phyloP scores from a whole-genome alignment of 1,139 yeast genomes.

The Pichia sorboxylosa region DNA sequence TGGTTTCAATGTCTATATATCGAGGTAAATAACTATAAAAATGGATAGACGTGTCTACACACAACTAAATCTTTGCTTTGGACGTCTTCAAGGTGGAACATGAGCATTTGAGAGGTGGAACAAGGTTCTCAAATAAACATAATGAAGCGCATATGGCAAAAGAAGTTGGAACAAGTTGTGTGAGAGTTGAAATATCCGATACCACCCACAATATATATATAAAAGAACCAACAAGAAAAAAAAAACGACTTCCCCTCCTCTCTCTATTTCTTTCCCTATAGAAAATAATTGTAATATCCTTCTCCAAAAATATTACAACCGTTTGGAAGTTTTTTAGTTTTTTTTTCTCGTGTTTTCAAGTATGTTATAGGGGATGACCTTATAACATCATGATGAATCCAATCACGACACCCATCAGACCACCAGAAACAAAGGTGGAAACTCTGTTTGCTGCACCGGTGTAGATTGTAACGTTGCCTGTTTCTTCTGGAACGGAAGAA shows the following conservation, averaged over 20 bases:
- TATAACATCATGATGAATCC: constrained; percentile 8
- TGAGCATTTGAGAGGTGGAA: not conserved
- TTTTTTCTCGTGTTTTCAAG: too few relatives aligned
- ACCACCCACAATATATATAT: not conserved
- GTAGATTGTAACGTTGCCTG: constrained; percentile 2
- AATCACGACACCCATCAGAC: constrained; percentile 6
- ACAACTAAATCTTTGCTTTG: too few relatives aligned
- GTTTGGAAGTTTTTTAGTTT: too few relatives aligned
- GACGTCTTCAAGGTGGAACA: too few relatives aligned
- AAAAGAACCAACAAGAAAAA: not conserved
- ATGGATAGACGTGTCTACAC: too few relatives aligned
- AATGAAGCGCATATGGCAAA: not conserved
- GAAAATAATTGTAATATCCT: constrained; percentile 4
- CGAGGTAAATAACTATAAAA: too few relatives aligned
- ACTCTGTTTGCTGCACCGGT: constrained; percentile 5
- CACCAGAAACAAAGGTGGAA: constrained; percentile 7
- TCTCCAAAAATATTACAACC: constrained; percentile 9
- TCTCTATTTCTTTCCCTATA: constrained; percentile 10
- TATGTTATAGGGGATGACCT: too few relatives aligned
- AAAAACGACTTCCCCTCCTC: constrained; percentile 8
- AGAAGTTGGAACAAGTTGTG: constrained; percentile 3
- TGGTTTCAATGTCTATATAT: too few relatives aligned
- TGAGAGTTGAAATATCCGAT: not conserved
- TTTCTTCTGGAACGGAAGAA: not conserved
- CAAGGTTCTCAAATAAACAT: not conserved